Conservation (phyloP, 2,329 filamentous ascomycete species). For the Geosmithia putterillii region DNA sequence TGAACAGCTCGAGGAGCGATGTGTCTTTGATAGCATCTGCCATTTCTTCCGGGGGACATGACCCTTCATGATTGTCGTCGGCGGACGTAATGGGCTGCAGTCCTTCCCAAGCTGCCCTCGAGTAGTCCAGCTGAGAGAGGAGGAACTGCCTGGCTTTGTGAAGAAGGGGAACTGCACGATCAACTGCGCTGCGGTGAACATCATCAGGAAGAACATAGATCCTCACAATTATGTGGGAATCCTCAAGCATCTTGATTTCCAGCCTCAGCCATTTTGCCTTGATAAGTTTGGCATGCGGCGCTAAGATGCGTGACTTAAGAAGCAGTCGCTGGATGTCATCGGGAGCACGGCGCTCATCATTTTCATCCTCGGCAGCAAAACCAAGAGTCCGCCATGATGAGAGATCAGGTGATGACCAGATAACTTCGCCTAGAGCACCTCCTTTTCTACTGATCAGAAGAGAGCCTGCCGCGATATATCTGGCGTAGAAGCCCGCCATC, state of each 20-base stretch:
- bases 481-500: slow-evolving; percentile 7
- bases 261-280: slow-evolving; percentile 28
- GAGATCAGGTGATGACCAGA: slow-evolving; percentile 5
- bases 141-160: slow-evolving; percentile 33
- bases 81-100: slow-evolving; percentile 4
- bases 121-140: slow-evolving; percentile 42
- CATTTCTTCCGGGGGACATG: slow-evolving; percentile 4
- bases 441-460: slow-evolving; percentile 15
- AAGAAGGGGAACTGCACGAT: slow-evolving; percentile 31
- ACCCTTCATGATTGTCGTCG: neutral
- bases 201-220: slow-evolving; percentile 58
- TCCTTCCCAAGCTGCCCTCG: slow-evolving; percentile 42
- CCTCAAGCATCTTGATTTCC: slow-evolving; percentile 16
- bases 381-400: slow-evolving; percentile 15
- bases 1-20: slow-evolving; percentile 61
- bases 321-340: slow-evolving; percentile 14
- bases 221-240: slow-evolving; percentile 19
- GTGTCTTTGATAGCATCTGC: slow-evolving; percentile 15
- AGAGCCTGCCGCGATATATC: slow-evolving; percentile 29
- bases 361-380: slow-evolving; percentile 1
- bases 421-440: slow-evolving; percentile 2
- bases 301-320: slow-evolving; percentile 11
- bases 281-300: slow-evolving; percentile 17
- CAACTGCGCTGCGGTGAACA: slow-evolving; percentile 37
- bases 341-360: slow-evolving; percentile 2